A percentile compares a stretch with the other conserved stretches of the same genome.
Conservation (phyloP, 768 basidiomycete genomes). For the Strobilomyces confusus region DNA sequence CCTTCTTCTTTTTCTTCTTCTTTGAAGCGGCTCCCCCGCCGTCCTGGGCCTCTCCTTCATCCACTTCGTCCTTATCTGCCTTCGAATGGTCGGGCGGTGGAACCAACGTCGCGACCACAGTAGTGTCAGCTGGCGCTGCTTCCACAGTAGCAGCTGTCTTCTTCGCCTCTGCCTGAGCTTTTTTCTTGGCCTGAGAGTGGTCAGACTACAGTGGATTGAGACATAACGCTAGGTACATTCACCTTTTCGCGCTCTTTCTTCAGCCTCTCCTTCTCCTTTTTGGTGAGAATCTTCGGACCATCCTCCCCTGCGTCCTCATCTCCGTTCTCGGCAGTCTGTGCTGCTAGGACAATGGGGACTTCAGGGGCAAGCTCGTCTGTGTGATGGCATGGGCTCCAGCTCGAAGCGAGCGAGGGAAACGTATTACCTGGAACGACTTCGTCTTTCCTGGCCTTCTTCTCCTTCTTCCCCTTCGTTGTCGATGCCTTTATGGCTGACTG, state of each 20-base stretch:
- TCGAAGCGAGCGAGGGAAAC: background rate
- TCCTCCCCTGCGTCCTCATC: constrained; percentile 45
- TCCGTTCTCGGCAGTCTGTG: constrained; percentile 29
- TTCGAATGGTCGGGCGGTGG: constrained; percentile 29
- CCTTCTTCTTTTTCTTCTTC: constrained; percentile 83
- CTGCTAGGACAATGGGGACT: constrained; percentile 26
- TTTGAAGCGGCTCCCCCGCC: constrained; percentile 50
- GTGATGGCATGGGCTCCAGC: background rate
- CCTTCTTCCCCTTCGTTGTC: constrained; percentile 48
- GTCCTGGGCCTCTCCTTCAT: constrained; percentile 63
- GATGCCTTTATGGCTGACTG: constrained; percentile 65
- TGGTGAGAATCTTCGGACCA: constrained; percentile 68
- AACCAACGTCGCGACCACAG: constrained; percentile 5
- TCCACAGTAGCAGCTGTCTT: constrained; percentile 42
- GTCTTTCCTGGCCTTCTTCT: constrained; percentile 43
- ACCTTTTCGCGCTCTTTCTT: constrained; percentile 99
- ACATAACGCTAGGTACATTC: constrained; percentile 5
- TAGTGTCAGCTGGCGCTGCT: constrained; percentile 29
- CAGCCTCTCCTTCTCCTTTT: constrained; percentile 95
- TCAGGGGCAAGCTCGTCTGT: constrained; percentile 24
- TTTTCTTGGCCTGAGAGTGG: constrained; percentile 55
- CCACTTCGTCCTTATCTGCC: constrained; percentile 50
- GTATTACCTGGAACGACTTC: constrained; percentile 10
- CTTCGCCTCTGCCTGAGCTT: constrained; percentile 87
- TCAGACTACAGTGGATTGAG: constrained; percentile 6